Conservation (phyloP, 768 basidiomycete genomes). For the Auriculariales sp. region DNA sequence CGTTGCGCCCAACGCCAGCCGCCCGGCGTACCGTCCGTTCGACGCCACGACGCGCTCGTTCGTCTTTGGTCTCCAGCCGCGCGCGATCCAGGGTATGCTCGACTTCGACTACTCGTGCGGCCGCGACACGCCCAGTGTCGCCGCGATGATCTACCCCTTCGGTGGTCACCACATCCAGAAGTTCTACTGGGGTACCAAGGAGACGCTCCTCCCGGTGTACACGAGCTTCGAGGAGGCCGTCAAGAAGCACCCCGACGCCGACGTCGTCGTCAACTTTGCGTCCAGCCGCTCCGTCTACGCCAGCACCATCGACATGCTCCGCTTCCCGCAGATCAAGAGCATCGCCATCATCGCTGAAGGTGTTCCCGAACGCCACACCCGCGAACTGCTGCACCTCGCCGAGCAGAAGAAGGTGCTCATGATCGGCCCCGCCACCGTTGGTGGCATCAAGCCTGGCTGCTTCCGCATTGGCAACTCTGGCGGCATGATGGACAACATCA, state of each 20-base stretch:
- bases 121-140: conserved; percentile 77
- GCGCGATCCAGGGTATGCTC: conserved; percentile 96
- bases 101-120: conserved; percentile 99
- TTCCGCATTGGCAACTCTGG: conserved; percentile 99
- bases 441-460: conserved; percentile 99
- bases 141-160: conserved; percentile 99
- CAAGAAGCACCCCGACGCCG: conserved; percentile 89
- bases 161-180: conserved; percentile 99
- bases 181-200: conserved; percentile 99
- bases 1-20: conserved; percentile 22
- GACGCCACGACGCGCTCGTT: conserved; percentile 89
- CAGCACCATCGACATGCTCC: conserved; percentile 84
- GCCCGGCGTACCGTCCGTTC: conserved; percentile 84
- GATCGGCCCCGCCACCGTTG: conserved; percentile 94
- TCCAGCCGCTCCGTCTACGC: conserved; percentile 87
- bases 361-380: conserved; percentile 94
- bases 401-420: conserved; percentile 78
- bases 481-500: conserved; percentile 99
- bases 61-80: conserved; percentile 96
- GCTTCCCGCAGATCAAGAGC: conserved; percentile 45
- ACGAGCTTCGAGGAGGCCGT: conserved; percentile 82
- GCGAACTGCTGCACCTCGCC: conserved; percentile 87
- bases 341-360: conserved; percentile 97
- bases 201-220: conserved; percentile 96
- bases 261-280: conserved; percentile 97